Evolutionary conservation across 345 rosid genomes (phyloP).

Genomic region (Pseudoturritis turrita): DNA sequence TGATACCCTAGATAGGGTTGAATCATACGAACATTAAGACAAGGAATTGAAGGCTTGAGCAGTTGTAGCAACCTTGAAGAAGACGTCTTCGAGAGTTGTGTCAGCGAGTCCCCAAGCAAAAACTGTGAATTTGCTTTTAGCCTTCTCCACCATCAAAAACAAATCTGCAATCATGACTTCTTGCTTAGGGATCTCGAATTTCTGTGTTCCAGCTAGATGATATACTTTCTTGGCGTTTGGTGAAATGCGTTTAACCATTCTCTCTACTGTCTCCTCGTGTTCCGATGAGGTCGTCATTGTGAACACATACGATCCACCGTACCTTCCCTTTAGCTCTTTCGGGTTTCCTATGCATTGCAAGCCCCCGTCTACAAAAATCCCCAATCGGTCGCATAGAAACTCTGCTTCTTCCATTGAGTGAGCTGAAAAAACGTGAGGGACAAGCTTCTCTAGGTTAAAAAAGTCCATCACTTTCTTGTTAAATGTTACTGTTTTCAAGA

Average conservation of each 20-base stretch:
- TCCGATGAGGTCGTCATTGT: slow-evolving; percentile 65
- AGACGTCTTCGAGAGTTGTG: slow-evolving; percentile 92
- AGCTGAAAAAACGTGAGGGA: slow-evolving; percentile 30
- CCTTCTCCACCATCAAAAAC: slow-evolving; percentile 72
- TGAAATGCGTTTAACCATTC: slow-evolving; percentile 50
- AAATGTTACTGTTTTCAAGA: not conserved
- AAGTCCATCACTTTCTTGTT: not conserved
- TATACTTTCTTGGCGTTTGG: slow-evolving; percentile 70
- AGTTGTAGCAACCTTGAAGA: slow-evolving; percentile 63
- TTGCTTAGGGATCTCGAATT: slow-evolving; percentile 86
- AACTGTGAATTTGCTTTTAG: slow-evolving; percentile 66
- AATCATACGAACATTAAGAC: slow-evolving; percentile 23
- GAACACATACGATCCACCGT: slow-evolving; percentile 81
- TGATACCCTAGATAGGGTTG: not conserved
- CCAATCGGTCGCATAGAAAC: slow-evolving; percentile 77
- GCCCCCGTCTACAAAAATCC: slow-evolving; percentile 81
- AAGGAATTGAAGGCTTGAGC: slow-evolving; percentile 41
- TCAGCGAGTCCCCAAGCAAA: slow-evolving; percentile 94
- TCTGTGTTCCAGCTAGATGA: slow-evolving; percentile 84
- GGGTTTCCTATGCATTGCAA: slow-evolving; percentile 93
- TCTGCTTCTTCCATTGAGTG: slow-evolving; percentile 99
- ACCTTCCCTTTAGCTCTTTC: slow-evolving; percentile 77
- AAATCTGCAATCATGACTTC: slow-evolving; percentile 69
- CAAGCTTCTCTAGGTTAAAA: slow-evolving; percentile 12
- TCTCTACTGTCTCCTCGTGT: slow-evolving; percentile 63